Evolutionary conservation across 23 red algal species (phyloP), one percentile per base, ranked within the genome.

Genomic region (Gracilariopsis chorda): DNA sequence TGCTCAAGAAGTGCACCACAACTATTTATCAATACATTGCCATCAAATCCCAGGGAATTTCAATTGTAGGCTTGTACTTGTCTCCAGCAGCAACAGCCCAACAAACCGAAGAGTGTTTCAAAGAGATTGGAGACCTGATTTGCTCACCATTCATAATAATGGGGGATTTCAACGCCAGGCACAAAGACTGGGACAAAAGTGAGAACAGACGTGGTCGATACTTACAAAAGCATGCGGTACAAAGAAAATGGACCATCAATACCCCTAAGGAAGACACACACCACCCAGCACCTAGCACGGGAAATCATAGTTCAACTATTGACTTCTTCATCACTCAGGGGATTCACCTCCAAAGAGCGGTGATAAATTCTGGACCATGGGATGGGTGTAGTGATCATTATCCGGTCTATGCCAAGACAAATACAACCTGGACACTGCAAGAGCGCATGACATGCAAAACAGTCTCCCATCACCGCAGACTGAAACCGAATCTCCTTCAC

Each of bases 141-240:
- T 42, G n/a, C 27, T 39, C 11, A 34, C 34, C 34, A 11, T 39
- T 45, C n/a, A 7, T 86, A 10, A 67, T 86, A 51, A 44, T 86
- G 17, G 81, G 81, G 44, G 81, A 86, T 45, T 3, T 86, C 9
- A 86, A 86, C 30, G 59, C 81, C 12, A 36, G 48, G 2, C 58
- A 71, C 57, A 65, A 47, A 59, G 16, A 68, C 17, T 86, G 81
- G 81, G 81, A 86, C 47, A 62, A 44, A 28, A 59, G 36, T 47
- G 33, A 49, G 11, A 68, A 41, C 40, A 71, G 33, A 47, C 43
- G 47, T 11, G 74, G 74, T 36, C n/a, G 74, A 28, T 36, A 24
- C 43, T 56, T 79, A 23, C 29, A 9, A 34, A 48, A 51, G 23
- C 41, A 44, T 9, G 74, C 74, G 5, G 2, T 53, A 21, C 48